Evolutionary conservation across 768 basidiomycete genomes (phyloP), one percentile per base, ranked within the genome.

Genomic region (Collybia nuda): DNA sequence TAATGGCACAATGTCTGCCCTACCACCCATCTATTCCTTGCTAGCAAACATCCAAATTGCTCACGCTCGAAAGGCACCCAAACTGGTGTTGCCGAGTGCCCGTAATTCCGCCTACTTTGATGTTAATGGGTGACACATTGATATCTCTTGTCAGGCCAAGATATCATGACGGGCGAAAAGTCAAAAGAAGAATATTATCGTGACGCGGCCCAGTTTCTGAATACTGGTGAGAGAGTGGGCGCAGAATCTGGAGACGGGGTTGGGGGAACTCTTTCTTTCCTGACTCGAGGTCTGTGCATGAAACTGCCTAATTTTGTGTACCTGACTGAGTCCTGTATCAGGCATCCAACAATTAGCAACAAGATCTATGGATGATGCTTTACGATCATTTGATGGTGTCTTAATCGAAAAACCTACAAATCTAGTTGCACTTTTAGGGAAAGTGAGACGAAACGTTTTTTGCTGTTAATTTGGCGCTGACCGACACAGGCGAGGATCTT

Each of bases 21-120:
- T 91, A 32, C 80, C 85, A 1, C 88, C 90, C 9, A 79, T 93
- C 56, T 88, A 89, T 61, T 81, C 87, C 15, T 73, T 98, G 40
- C 77, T 94, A 11, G 94, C 93, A 2, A 94, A 93, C 68, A 80
- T 96, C 43, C 83, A 88, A 51, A 78, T 98, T 51, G 83, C 87
- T 2, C 77, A 84, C 59, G 89, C 93, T 1, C 81, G 88, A 18
- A 80, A 79, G 47, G 94, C 94, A 9, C 96, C 96, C 0, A 97
- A 95, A 62, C 61, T 87, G 2, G 74, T 88, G 19, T 66, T 96
- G 1, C 61, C 75, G 1, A 80, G 87, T 58, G 85, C 93, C 54
- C 84, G 92, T 93, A 62, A 62, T 91, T 74, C 17, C 50, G n/a
- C 24, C 24, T 37, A 17, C 29, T 39, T 32, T 35, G 26, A 22